Evolutionary conservation across 2,329 filamentous ascomycete species (phyloP).

Genomic region (Tolypocladium tropicale): DNA sequence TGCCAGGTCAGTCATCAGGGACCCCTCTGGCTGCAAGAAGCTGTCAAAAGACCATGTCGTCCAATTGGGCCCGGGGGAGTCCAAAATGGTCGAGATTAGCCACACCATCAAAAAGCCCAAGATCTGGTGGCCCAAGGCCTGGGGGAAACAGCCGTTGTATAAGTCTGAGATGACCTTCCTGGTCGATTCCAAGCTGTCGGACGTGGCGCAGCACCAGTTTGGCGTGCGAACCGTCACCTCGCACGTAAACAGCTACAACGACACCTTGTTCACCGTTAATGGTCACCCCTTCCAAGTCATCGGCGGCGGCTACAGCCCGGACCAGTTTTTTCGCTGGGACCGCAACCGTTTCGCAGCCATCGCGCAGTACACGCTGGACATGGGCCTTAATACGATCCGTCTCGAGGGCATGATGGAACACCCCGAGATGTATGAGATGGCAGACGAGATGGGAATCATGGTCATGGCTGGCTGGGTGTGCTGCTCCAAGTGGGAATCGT

Average conservation of each 20-base stretch:
- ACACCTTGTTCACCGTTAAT: conserved; percentile 47
- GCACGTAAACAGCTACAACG: conserved; percentile 38
- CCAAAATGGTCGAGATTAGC: conserved; percentile 23
- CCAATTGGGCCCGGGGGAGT: conserved; percentile 25
- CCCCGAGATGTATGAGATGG: conserved; percentile 46
- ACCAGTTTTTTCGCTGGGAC: conserved; percentile 52
- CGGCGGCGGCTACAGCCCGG: conserved; percentile 49
- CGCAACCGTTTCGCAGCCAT: conserved; percentile 33
- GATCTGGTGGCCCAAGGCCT: conserved; percentile 53
- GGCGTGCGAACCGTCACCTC: conserved; percentile 32
- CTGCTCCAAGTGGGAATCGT: conserved; percentile 59
- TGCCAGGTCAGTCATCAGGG: conserved; percentile 21
- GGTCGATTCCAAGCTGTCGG: conserved; percentile 17
- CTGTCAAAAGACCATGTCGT: conserved; percentile 20
- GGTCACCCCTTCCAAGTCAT: conserved; percentile 47
- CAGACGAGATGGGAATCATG: conserved; percentile 51
- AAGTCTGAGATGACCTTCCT: conserved; percentile 17
- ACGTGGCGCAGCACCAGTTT: conserved; percentile 15
- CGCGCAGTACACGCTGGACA: conserved; percentile 43
- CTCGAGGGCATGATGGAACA: conserved; percentile 58
- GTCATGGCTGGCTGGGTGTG: conserved; percentile 55
- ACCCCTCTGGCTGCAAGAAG: conserved; percentile 15
- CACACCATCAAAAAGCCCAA: conserved; percentile 29
- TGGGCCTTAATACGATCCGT: conserved; percentile 53
- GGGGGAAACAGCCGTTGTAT: conserved; percentile 48